phyloP scores from a whole-genome alignment of 2,329 filamentous ascomycete genomes.

The Phyllosticta paracitricarpa region DNA sequence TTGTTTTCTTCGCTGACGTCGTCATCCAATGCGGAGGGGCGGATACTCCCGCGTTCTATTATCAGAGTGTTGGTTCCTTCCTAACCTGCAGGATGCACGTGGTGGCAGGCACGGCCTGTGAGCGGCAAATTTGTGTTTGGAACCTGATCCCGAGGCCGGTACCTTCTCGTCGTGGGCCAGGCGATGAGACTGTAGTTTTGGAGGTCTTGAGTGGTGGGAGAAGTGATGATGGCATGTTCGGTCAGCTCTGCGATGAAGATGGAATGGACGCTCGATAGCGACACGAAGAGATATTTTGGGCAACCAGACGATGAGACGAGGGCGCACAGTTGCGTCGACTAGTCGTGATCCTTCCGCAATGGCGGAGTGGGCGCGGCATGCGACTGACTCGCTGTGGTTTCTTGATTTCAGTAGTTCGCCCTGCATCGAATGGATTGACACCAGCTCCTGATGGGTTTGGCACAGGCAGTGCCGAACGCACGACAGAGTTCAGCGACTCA shows the following conservation, averaged over 20 bases:
- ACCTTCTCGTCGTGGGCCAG: not conserved
- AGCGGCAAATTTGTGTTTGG: not conserved
- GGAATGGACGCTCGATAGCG: not conserved
- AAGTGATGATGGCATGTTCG: not conserved
- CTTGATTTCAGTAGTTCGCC: too few species aligned
- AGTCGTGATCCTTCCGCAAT: not conserved
- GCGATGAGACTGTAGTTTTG: too few species aligned
- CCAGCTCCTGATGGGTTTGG: too few species aligned
- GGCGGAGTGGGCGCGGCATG: not conserved
- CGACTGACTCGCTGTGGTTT: not conserved
- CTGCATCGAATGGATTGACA: too few species aligned
- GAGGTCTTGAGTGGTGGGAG: too few species aligned
- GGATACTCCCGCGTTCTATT: not conserved
- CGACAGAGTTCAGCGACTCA: not conserved
- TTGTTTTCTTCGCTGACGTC: not conserved
- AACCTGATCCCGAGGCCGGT: not conserved
- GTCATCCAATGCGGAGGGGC: not conserved
- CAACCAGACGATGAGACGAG: not conserved
- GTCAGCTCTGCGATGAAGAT: not conserved
- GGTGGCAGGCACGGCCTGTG: not conserved
- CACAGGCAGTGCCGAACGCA: too few species aligned
- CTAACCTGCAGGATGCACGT: not conserved
- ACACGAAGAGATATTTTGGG: not conserved
- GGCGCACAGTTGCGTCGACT: not conserved
- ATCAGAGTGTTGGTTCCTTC: not conserved